Evolutionary conservation across 495 filamentous ascomycete genomes (phyloP), one percentile per base, ranked within the genome.

Genomic region (Pyrenopolyporus hunteri): DNA sequence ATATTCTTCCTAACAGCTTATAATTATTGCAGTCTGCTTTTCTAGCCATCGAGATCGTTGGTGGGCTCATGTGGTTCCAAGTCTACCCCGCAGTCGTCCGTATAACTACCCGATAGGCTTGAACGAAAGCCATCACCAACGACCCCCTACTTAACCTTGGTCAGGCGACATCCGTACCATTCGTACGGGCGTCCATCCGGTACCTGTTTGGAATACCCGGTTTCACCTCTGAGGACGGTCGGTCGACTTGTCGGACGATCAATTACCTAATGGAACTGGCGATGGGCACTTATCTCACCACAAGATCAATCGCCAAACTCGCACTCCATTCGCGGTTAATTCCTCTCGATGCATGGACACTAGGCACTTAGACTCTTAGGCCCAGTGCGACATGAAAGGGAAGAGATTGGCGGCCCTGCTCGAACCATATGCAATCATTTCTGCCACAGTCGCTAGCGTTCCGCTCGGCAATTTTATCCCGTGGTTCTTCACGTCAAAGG

Each of bases 251-350:
- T 19, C 23, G 33, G 8, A 47, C 31, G 51, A 65, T 68, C 56
- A 48, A 33, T 68, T 57, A 40, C 44, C 42, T 57, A 51, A 54
- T 36, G 32, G 16, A 33, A 37, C n/a, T 43, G 42, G 51, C 3
- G 44, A 56, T 36, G 39, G 40, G 44, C 25, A 56, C 39, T 32
- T 48, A 25, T 6, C 58, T 26, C 57, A 63, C 51, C 43, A 11
- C 54, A 29, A 36, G 67, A 57, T 70, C 43, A 54, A 67, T 44
- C 23, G 28, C 42, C 46, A 39, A 60, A 42, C 35, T 61, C n/a
- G n/a, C n/a, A 39, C 51, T 20, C 26, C 33, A 35, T 32, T 50
- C 20, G 40, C n/a, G 37, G 20, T 19, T 20, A 57, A 55, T 25
- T 48, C 58, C 13, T 54, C 52, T 28, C 39, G 25, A 47, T 36